A percentile compares a stretch with the other conserved stretches of the same genome.
These are phyloP conservation scores for Candida glaebosa DNA, from an alignment of 805 yeast species.

Conservation along the genomic window DNA sequence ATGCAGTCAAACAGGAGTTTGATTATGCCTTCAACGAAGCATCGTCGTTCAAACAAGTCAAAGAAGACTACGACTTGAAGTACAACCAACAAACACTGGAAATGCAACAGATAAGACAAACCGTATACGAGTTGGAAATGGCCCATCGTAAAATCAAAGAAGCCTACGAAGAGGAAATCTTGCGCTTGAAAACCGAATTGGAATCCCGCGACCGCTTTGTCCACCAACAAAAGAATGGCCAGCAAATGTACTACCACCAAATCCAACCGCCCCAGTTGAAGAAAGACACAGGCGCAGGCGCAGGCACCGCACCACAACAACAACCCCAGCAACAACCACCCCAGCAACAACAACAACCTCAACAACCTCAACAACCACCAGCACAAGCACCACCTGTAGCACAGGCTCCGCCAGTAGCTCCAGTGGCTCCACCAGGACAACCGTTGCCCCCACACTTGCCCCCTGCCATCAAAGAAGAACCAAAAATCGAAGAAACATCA, in stretches of 20 bases:
- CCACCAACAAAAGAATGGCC: conserved; percentile 24
- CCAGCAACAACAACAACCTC: conserved; percentile 14
- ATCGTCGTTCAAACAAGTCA: conserved; percentile 77
- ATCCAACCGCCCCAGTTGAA: conserved; percentile 19
- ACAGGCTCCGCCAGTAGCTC: conserved; percentile 11
- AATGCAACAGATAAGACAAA: conserved; percentile 89
- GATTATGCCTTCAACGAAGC: conserved; percentile 84
- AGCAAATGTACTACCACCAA: conserved; percentile 11
- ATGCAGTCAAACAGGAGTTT: conserved; percentile 89
- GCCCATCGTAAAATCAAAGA: conserved; percentile 95
- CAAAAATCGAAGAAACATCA: conserved; percentile 21
- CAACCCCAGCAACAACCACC: conserved; percentile 16
- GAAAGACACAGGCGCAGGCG: conserved; percentile 5
- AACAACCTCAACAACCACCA: conserved; percentile 7
- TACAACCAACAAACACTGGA: conserved; percentile 90
- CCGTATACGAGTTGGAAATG: conserved; percentile 89
- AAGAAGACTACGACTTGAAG: conserved; percentile 88
- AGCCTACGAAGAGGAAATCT: conserved; percentile 90
- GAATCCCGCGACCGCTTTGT: conserved; percentile 73
- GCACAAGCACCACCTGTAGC: conserved; percentile 2
- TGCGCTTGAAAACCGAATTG: conserved; percentile 78
- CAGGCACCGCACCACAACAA: conserved; percentile 10
- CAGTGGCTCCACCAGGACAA: conserved; percentile 9
- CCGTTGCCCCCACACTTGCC: conserved; percentile 7
- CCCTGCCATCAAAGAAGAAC: conserved; percentile 10